Percentiles rank a stretch among this genome's conserved stretches.
phyloP scores from a whole-genome alignment of 345 rosid species.

The Hibiscus trionum region DNA sequence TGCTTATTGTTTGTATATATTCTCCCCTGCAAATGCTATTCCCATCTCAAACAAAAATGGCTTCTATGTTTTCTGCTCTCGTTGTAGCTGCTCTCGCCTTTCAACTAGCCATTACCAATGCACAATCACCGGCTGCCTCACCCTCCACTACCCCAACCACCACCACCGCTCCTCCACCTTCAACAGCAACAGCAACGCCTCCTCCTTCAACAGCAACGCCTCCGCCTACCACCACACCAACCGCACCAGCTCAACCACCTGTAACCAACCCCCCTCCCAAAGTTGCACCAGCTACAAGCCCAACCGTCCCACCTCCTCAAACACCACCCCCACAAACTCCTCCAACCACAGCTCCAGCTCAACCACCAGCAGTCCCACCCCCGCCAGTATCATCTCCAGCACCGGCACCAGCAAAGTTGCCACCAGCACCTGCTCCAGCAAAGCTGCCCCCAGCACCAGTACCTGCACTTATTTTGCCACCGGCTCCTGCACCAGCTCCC shows the following conservation, averaged over 20 bases:
- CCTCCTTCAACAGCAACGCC: slow-evolving; percentile 10
- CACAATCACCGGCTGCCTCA: slow-evolving; percentile 66
- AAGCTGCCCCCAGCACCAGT: slow-evolving; percentile 25
- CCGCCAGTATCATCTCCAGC: slow-evolving; percentile 23
- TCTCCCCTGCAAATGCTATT: slow-evolving; percentile 8
- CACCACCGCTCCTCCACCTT: background rate
- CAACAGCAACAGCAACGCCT: slow-evolving; percentile 9
- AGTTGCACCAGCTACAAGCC: slow-evolving; percentile 56
- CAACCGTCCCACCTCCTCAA: slow-evolving; percentile 45
- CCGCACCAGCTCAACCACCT: slow-evolving; percentile 37
- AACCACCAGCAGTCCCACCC: slow-evolving; percentile 27
- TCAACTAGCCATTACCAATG: slow-evolving; percentile 34
- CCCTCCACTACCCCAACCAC: slow-evolving; percentile 32
- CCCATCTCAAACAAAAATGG: slow-evolving; percentile 39
- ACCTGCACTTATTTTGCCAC: slow-evolving; percentile 39
- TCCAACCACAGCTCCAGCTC: slow-evolving; percentile 47
- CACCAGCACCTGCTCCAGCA: slow-evolving; percentile 34
- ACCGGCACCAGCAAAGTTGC: slow-evolving; percentile 13
- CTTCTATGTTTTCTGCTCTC: slow-evolving; percentile 26
- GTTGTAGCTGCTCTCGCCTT: slow-evolving; percentile 33
- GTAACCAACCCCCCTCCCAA: slow-evolving; percentile 48
- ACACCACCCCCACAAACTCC: slow-evolving; percentile 47
- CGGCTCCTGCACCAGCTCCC: slow-evolving; percentile 50
- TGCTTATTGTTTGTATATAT: background rate
- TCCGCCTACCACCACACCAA: slow-evolving; percentile 31